Evolutionary conservation across 176 grass and related monocot genomes (phyloP), one percentile per base, ranked within the genome.

Genomic region (Zizania latifolia): DNA sequence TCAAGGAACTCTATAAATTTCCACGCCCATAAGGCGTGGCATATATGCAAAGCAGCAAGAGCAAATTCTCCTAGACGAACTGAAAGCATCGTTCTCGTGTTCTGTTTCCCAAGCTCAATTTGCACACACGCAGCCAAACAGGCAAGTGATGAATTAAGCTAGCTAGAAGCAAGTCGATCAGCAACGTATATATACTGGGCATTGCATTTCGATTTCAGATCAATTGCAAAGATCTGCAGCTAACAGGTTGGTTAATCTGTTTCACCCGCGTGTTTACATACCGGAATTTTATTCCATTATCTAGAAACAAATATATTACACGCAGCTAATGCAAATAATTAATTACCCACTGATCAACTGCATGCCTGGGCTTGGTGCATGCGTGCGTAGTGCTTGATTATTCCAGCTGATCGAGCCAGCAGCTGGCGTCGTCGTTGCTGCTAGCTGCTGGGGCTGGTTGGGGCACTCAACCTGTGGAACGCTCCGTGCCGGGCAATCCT

Each of bases 401-500:
- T 69, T 19, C 62, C 54, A 32, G 10, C 16, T 24, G n/a, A n/a
- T n/a, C n/a, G 37, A 77, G 55, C 43, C 19, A 8, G 21, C 29
- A 2, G 6, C 2, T 65, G n/a, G 6, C 4, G 46, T 26, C 30
- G 32, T 10, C 31, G 21, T 30, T 23, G 50, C 65, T 8, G 34
- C 66, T 9, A 8, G 14, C 33, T 16, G 32, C 29, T 26, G 6
- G 58, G 16, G 62, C 19, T 35, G 7, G 2, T 19, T 33, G 0
- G 36, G 28, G 16, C 3, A 15, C 17, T 82, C 58, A 83, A 41
- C 75, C 69, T 16, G 59, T 74, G 56, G 37, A 59, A 65, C 76
- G 81, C 21, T 69, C 33, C n/a, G 72, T 81, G 60, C 82, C 84
- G 6, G 86, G 81, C 37, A 86, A 74, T 23, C 90, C 90, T 60